Conservation (phyloP, 805 yeast genomes). For the Metschnikowia shivogae region DNA sequence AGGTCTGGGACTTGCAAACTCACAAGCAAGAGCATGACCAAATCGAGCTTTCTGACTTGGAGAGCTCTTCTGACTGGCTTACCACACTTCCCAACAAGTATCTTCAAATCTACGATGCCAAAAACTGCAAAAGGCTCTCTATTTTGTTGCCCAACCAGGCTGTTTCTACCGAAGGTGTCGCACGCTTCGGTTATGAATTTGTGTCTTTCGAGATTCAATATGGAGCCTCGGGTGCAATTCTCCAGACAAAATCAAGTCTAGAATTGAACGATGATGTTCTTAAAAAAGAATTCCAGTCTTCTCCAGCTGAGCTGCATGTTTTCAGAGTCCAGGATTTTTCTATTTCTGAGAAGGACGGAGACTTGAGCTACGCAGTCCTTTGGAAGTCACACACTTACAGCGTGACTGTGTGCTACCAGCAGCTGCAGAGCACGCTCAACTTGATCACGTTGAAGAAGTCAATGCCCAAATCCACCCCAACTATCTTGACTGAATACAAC, state of each 20-base stretch:
- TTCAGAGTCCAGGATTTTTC: conserved; percentile 16
- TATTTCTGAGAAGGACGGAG: not conserved
- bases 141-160: conserved; percentile 15
- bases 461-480: conserved; percentile 32
- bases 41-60: not conserved
- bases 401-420: conserved; percentile 7
- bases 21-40: conserved; percentile 22
- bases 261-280: conserved; percentile 2
- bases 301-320: not conserved
- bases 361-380: conserved; percentile 31
- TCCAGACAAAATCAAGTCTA: not conserved
- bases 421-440: conserved; percentile 1
- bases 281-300: not conserved
- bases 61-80: conserved; percentile 20
- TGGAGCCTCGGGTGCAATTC: not conserved
- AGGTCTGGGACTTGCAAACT: conserved; percentile 54
- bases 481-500: conserved; percentile 6
- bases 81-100: conserved; percentile 30
- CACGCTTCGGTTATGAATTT: conserved; percentile 21
- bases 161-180: conserved; percentile 4
- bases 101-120: conserved; percentile 17
- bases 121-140: conserved; percentile 2
- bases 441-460: conserved; percentile 17
- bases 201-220: conserved; percentile 21
- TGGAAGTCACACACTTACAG: conserved; percentile 60